Base-by-base conservation (phyloP, 2,329 filamentous ascomycete genomes). In the Rhytidhysteron rufulum region DNA sequence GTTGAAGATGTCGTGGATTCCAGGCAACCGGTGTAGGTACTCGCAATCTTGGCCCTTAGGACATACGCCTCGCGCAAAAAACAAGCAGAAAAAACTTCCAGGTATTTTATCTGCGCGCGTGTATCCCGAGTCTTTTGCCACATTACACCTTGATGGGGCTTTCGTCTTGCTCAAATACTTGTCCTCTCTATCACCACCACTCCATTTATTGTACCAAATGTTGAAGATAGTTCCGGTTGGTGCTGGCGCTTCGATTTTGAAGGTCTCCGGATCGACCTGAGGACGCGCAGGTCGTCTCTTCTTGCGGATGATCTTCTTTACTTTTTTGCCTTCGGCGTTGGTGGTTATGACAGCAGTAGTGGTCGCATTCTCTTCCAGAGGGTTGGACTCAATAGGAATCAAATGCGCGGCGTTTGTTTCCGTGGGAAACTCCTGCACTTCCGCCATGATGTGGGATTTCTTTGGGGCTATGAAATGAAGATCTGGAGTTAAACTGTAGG, bases 131-230 rank as follows among this genome's bases (percentile, higher is more conserved):
- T 75, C 93, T 45, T 77, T 80, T 1, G 83, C 83, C 45, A 98
- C 74, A 60, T 90, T 93, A 74, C 93, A 97, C 40, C 94, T 86
- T 2, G 85, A 85, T 49, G 85, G 83, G 3, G 93, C 91, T 11
- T 83, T 79, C 17, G 83, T 86, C 60, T 96, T 85, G 25, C 85
- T 88, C 4, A 89, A 78, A 58, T 91, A 89, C 54, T 90, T 88
- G 71, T 94, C 89, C 61, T 97, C 91, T 45, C 89, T 81, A 67
- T 98, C 93, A 58, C 93, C 93, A 51, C 93, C 93, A 1, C 84
- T 86, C 90, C 91, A 97, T 69, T 96, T 97, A 72, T 95, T 96
- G 71, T 96, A 95, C 91, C 90, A 96, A 58, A 95, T 94, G 68
- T 98, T 98, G 77, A 93, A 98, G 43, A 90, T 88, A 0, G 88